A percentile compares a stretch with the other conserved stretches of the same genome.
phyloP scores from a whole-genome alignment of 768 basidiomycete species.

The Serendipita indica region DNA sequence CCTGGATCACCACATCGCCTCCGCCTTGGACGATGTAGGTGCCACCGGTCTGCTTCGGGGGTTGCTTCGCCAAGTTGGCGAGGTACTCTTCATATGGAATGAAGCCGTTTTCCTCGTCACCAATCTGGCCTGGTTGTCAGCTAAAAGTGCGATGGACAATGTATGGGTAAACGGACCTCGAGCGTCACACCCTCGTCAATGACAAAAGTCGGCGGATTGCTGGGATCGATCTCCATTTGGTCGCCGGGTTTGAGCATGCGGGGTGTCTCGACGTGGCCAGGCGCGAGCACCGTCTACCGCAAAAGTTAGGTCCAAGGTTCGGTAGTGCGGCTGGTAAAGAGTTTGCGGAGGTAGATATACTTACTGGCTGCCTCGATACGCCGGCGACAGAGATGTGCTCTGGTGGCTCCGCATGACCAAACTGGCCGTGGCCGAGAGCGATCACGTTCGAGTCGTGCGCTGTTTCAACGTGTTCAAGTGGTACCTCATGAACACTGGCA shows the following conservation, averaged over 20 bases:
- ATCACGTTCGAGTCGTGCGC: neutral
- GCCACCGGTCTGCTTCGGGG: neutral
- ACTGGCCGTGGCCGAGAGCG: neutral
- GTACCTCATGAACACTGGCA: neutral
- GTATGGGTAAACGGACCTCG: neutral
- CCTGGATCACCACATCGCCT: slow-evolving; percentile 8
- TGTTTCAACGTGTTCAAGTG: slow-evolving; percentile 5
- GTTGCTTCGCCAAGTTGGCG: neutral
- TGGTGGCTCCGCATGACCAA: neutral
- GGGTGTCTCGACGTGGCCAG: neutral
- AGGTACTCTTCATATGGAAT: slow-evolving; percentile 3
- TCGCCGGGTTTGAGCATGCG: slow-evolving; percentile 7
- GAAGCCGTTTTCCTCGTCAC: slow-evolving; percentile 5
- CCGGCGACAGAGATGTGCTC: neutral
- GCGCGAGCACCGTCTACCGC: neutral
- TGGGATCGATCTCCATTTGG: slow-evolving; percentile 6
- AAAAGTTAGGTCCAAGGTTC: neutral
- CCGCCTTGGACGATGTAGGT: slow-evolving; percentile 8
- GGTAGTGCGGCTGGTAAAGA: neutral
- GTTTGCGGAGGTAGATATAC: neutral
- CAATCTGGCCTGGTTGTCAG: neutral
- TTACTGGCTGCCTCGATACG: neutral
- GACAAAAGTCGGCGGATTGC: slow-evolving; percentile 6
- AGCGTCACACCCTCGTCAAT: slow-evolving; percentile 9
- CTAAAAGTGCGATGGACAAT: neutral